Evolutionary conservation across 306 rosid species (phyloP).

Genomic region (Pterocarpus santalinus): DNA sequence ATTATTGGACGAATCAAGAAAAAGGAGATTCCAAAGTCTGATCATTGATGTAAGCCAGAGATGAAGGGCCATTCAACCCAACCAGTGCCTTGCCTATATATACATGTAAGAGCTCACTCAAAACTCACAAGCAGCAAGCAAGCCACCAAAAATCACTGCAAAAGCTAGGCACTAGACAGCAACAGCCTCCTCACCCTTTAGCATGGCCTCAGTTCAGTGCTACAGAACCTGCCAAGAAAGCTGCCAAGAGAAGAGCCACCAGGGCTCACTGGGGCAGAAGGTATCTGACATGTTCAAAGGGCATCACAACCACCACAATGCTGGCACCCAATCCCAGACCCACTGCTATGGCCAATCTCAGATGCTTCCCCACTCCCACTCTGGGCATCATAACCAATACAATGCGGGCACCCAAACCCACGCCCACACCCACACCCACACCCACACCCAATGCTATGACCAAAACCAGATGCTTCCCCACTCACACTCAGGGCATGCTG

Average conservation of each 20-base stretch:
- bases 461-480: conserved; percentile 12
- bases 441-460: neutral
- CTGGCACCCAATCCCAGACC: neutral
- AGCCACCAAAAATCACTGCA: neutral
- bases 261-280: conserved; percentile 42
- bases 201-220: conserved; percentile 52
- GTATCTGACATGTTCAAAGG: conserved; percentile 39
- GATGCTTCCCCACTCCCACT: too few species aligned
- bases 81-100: neutral
- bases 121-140: neutral
- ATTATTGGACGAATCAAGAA: conserved; percentile 5
- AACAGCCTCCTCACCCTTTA: neutral
- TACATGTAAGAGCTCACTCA: neutral
- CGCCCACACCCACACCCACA: too few species aligned
- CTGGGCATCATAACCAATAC: conserved; percentile 7
- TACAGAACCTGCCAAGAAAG: conserved; percentile 35
- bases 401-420: conserved; percentile 13
- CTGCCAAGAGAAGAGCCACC: conserved; percentile 23
- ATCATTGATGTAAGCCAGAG: neutral
- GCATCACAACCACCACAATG: conserved; percentile 3
- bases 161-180: neutral
- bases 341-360: neutral
- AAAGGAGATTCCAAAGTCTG: conserved; percentile 39
- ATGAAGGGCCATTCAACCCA: neutral
- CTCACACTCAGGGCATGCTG: neutral